Base-by-base conservation (phyloP, 352 stramenopile genomes). In the Phytophthora colocasiae region DNA sequence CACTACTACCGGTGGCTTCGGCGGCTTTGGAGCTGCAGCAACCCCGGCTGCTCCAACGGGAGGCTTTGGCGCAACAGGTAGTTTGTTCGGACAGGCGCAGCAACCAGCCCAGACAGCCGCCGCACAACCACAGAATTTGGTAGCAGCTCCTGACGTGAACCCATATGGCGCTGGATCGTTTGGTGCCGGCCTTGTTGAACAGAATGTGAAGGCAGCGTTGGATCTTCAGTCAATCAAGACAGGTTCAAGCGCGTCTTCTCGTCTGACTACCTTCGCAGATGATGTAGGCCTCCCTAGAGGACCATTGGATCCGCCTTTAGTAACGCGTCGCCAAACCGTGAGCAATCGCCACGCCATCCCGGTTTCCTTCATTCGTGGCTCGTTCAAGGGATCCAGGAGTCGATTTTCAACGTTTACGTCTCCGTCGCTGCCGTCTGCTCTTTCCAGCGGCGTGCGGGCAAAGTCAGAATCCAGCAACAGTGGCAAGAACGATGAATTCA, bases 331-430 rank as follows among this genome's bases (percentile, higher is more conserved):
- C 17, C 82, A 87, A 68, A 69, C 81, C 14, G 58, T 80, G 22
- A 83, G 49, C 17, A 79, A 73, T 7, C 79, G 77, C 27, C 74
- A 88, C 27, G 71, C 81, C 1, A 81, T 92, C 19, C 84, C 84
- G 1, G 80, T 92, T 8, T 91, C 84, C 14, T 92, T 91, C 58
- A 87, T 92, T 12, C 84, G 84, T 48, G 80, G 80, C 26, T 85
- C 82, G 14, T 92, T 92, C 55, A 92, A 91, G 77, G 82, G 84
- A 4, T 83, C 82, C 0, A 91, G 87, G 66, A 85, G 71, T 34
- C 70, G 84, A 38, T 87, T 88, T 36, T 69, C 84, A 7, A 85
- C 79, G 9, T 85, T 89, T 43, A 80, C 78, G 5, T 71, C 61
- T 24, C 69, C 69, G 22, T 14, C 58, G 0, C 46, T 74, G 7